phyloP scores from a whole-genome alignment of 208 protist species.

The Acanthamoeba sp. region DNA sequence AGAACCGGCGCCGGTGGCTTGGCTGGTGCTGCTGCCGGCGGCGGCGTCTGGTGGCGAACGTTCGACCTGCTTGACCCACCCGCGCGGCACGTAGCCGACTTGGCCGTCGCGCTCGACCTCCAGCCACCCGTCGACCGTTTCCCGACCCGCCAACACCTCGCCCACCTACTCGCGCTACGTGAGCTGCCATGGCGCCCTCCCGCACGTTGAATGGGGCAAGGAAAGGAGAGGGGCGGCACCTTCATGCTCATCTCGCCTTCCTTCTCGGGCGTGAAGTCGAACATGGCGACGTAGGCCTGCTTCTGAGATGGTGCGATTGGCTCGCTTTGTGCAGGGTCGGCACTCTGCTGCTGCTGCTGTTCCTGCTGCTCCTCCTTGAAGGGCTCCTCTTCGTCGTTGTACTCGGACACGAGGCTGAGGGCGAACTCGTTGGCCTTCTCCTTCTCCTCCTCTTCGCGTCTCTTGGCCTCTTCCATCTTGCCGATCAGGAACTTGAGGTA shows the following conservation, averaged over 20 bases:
- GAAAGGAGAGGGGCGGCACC: not conserved
- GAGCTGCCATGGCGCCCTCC: too few species aligned
- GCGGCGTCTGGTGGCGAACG: not conserved
- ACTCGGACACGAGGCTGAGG: slow-evolving; percentile 2
- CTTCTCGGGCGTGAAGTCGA: not conserved
- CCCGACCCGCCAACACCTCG: slow-evolving; percentile 16
- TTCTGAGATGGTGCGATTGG: not conserved
- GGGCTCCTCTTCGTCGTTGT: slow-evolving; percentile 56
- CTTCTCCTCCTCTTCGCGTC: not conserved
- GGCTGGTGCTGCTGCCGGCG: not conserved
- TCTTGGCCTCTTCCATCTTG: slow-evolving; percentile 53
- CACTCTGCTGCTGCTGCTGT: not conserved
- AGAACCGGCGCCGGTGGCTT: not conserved
- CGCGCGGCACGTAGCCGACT: slow-evolving; percentile 41
- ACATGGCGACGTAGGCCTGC: slow-evolving; percentile 17
- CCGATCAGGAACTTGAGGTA: slow-evolving; percentile 13
- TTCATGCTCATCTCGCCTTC: slow-evolving; percentile 43
- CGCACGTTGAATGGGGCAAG: not conserved
- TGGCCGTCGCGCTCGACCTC: slow-evolving; percentile 39
- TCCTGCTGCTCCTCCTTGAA: not conserved
- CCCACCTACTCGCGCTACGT: too few species aligned
- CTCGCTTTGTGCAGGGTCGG: too few species aligned
- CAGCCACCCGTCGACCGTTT: slow-evolving; percentile 25
- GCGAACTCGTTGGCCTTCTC: slow-evolving; percentile 14
- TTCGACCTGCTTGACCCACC: slow-evolving; percentile 2